These are phyloP conservation scores for Carnegiea gigantea DNA, from an alignment of 179 eudicot species.

Conservation along the genomic window DNA sequence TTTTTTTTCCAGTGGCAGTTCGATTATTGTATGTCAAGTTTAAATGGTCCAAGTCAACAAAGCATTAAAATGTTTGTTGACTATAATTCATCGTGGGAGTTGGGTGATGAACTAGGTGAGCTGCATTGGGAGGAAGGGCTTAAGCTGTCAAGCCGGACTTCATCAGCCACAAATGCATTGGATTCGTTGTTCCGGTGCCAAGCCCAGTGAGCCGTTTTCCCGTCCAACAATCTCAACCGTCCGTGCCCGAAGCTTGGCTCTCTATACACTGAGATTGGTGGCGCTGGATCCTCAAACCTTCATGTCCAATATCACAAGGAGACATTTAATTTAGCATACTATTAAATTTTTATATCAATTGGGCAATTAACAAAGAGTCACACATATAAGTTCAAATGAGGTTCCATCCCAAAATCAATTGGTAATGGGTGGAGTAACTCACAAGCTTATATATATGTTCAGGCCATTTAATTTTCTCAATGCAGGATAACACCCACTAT, in stretches of 20 bases:
- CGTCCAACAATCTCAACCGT: conserved; percentile 46
- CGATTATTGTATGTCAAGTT: too few species aligned
- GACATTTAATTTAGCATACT: too few species aligned
- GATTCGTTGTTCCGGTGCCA: conserved; percentile 66
- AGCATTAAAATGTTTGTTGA: background rate
- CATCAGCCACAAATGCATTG: conserved; percentile 40
- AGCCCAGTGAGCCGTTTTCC: conserved; percentile 58
- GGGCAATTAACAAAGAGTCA: too few species aligned
- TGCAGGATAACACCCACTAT: too few species aligned
- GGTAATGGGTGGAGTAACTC: too few species aligned
- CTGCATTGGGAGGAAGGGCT: conserved; percentile 33
- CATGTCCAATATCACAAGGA: background rate
- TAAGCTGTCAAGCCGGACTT: conserved; percentile 50
- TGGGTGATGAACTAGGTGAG: background rate
- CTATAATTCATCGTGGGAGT: conserved; percentile 27
- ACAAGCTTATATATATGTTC: too few species aligned
- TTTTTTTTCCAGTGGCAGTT: too few species aligned
- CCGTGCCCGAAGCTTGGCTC: conserved; percentile 87
- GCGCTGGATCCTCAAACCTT: conserved; percentile 60
- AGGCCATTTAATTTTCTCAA: too few species aligned
- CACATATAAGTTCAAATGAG: too few species aligned
- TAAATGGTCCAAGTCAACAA: too few species aligned
- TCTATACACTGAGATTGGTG: conserved; percentile 51
- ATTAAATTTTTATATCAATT: too few species aligned
- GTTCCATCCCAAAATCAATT: too few species aligned